Evolutionary conservation across 208 protist species (phyloP), one percentile per base, ranked within the genome.

Genomic region (Vickermania ingenoplastis): DNA sequence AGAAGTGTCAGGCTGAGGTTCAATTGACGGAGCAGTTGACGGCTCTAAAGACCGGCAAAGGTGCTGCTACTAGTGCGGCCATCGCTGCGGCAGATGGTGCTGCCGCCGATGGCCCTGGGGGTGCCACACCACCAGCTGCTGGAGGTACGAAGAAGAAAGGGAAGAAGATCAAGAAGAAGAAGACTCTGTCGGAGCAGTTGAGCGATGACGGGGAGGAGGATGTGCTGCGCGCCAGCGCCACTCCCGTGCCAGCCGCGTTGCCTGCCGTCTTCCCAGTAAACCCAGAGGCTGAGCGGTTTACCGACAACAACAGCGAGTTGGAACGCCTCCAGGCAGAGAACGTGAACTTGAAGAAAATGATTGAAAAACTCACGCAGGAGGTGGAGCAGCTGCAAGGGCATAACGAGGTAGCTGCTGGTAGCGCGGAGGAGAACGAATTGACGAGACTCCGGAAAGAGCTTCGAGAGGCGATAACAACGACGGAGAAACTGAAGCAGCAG

Each of bases 151-250:
- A 77, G 59, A 77, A 75, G 59, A 55, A 69, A n/a, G 80, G 74
- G 60, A 85, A 85, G 68, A 71, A 71, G 45, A 71, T 48, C 17
- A 79, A 75, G 63, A 77, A 70, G 66, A 73, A 75, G 13, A 29
- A 14, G 62, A 79, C 62, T 26, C 50, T 77, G 31, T 62, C 63
- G 36, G 73, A 79, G 49, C 75, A 85, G 61, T 58, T 83, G 2
- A 65, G 41, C 13, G 73, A 64, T 17, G 49, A 60, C 41, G 67
- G 57, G 3, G 68, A 63, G 1, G 65, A 67, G 27, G 72, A 59
- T 14, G 21, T 28, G 14, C 41, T 75, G n/a, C 55, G 65, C 5
- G 22, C 63, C 21, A 49, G 30, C 5, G 63, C 61, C 11, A 30
- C 52, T 14, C n/a, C n/a, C n/a, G 59, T 31, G 4, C 26, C 31